phyloP scores from a whole-genome alignment of 2,329 filamentous ascomycete species.

The Exophiala viscosa region DNA sequence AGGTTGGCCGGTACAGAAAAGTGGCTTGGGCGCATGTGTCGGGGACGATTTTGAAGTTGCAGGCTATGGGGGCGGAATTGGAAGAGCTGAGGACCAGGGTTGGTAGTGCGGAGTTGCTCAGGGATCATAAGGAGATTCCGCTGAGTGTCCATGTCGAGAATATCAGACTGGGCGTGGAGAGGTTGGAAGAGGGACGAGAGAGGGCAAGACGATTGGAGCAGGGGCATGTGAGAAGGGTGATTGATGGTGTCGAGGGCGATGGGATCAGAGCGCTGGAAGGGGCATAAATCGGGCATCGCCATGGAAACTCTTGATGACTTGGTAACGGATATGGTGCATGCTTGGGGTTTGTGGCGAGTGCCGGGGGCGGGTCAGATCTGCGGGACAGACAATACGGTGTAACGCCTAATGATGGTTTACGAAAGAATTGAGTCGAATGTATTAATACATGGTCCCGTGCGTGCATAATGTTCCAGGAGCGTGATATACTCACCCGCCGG shows the following conservation, averaged over 20 bases:
- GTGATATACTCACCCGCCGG: background rate
- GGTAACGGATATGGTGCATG: too few relatives aligned
- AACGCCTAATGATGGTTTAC: too few relatives aligned
- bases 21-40: slow-evolving; percentile 66
- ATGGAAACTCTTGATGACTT: too few relatives aligned
- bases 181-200: slow-evolving; percentile 62
- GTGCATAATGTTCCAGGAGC: too few relatives aligned
- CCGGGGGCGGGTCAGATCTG: too few relatives aligned
- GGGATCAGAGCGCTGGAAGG: slow-evolving; percentile 3
- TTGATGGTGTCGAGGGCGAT: slow-evolving; percentile 37
- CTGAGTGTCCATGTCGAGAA: slow-evolving; percentile 71
- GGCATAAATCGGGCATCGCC: background rate
- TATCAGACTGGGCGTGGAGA: slow-evolving; percentile 68
- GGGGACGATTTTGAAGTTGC: slow-evolving; percentile 66
- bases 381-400: too few relatives aligned
- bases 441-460: too few relatives aligned
- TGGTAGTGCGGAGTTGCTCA: slow-evolving; percentile 50
- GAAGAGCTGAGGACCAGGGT: slow-evolving; percentile 70
- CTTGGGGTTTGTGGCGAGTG: too few relatives aligned
- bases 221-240: slow-evolving; percentile 52
- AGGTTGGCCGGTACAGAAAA: slow-evolving; percentile 64
- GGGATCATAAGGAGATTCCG: slow-evolving; percentile 49
- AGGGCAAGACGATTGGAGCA: slow-evolving; percentile 58
- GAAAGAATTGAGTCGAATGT: too few relatives aligned
- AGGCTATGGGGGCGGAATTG: slow-evolving; percentile 67